These are phyloP conservation scores for Pythium plurisporium DNA, from an alignment of 352 stramenopile species.

Conservation along the genomic window DNA sequence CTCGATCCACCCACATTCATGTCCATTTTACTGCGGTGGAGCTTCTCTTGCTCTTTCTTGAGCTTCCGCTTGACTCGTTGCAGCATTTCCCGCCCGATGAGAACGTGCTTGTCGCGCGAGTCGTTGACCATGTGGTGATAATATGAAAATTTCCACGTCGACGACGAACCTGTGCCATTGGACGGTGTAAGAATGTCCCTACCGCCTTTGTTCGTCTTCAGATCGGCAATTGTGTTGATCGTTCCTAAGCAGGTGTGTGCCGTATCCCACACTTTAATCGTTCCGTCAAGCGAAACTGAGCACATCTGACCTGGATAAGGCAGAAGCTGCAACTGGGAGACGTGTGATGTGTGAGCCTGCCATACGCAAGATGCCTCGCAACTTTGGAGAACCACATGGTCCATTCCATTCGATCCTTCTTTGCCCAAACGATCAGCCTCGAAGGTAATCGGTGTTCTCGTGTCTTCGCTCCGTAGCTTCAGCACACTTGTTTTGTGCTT, in stretches of 20 bases:
- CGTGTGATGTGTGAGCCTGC: constrained; percentile 34
- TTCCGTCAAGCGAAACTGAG: constrained; percentile 36
- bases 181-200: no score
- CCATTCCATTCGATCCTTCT: no score
- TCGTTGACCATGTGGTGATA: constrained; percentile 24
- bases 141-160: constrained; percentile 51
- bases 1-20: no score
- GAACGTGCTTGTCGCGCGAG: constrained; percentile 29
- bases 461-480: constrained; percentile 20
- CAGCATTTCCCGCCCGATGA: constrained; percentile 38
- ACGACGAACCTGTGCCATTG: constrained; percentile 6
- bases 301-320: constrained; percentile 42
- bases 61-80: constrained; percentile 33
- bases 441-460: not conserved
- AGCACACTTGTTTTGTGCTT: constrained; percentile 29
- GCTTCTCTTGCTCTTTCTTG: constrained; percentile 5
- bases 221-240: constrained; percentile 26
- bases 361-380: constrained; percentile 32
- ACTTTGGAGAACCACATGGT: constrained; percentile 3
- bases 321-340: constrained; percentile 35
- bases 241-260: constrained; percentile 34
- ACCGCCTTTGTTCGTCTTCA: not conserved
- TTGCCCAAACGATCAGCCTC: not conserved
- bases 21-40: no score
- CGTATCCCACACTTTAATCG: constrained; percentile 50